A percentile compares a stretch with the other conserved stretches of the same genome.
These are phyloP conservation scores for Blastobotrys indianensis DNA, from an alignment of 1,139 yeast species.

Conservation along the genomic window DNA sequence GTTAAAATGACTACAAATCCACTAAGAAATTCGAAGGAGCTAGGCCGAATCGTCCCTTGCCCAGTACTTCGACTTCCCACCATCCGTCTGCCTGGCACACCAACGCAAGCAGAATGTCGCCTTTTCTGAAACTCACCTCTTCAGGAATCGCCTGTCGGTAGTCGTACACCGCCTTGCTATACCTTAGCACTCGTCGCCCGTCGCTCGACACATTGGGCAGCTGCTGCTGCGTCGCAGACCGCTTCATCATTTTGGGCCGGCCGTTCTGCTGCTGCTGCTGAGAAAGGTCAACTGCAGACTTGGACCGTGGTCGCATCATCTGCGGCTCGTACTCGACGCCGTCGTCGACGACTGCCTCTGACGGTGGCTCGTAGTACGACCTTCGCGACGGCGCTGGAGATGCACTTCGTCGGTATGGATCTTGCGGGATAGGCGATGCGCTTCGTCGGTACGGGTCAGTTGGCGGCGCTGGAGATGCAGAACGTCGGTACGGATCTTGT, in stretches of 20 bases:
- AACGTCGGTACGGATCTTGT: slow-evolving; percentile 16
- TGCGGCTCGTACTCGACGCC: slow-evolving; percentile 11
- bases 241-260: slow-evolving; percentile 4
- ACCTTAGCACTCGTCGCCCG: slow-evolving; percentile 49
- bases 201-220: slow-evolving; percentile 34
- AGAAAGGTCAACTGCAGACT: slow-evolving; percentile 21
- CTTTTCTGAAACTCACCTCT: slow-evolving; percentile 67
- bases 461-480: slow-evolving; percentile 21
- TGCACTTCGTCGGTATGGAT: slow-evolving; percentile 10
- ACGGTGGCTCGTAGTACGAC: slow-evolving; percentile 1
- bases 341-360: background rate
- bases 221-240: slow-evolving; percentile 4
- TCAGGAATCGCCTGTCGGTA: slow-evolving; percentile 76
- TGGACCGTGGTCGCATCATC: slow-evolving; percentile 20
- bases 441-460: slow-evolving; percentile 4
- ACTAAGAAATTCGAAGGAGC: slow-evolving; percentile 69
- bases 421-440: slow-evolving; percentile 8
- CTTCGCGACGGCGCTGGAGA: slow-evolving; percentile 15
- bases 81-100: slow-evolving; percentile 83
- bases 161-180: slow-evolving; percentile 63
- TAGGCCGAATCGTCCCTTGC: slow-evolving; percentile 52
- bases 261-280: no score
- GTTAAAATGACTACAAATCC: background rate
- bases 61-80: slow-evolving; percentile 77
- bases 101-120: slow-evolving; percentile 64